These are phyloP conservation scores for Moesziomyces sp. DNA, from an alignment of 1,284 basidiomycete species.

Conservation along the genomic window DNA sequence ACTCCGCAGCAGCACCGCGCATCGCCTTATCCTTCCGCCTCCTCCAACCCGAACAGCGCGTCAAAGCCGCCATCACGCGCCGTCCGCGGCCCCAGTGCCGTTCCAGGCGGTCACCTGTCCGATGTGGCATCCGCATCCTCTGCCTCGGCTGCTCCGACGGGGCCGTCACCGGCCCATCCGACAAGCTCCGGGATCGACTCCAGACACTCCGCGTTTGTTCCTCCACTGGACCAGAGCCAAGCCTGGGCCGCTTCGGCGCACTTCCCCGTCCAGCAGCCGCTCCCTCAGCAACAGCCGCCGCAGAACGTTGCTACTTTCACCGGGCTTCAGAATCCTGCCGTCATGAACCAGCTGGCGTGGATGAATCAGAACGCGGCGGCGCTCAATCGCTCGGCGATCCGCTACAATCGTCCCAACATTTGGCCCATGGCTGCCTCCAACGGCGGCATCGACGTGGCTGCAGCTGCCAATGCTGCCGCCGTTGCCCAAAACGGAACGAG, in stretches of 20 bases:
- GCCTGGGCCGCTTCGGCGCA: conserved; percentile 24
- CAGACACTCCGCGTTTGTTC: background rate
- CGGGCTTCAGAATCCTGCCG: conserved; percentile 20
- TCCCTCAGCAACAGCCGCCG: conserved; percentile 16
- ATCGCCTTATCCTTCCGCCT: conserved; percentile 17
- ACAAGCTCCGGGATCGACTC: background rate
- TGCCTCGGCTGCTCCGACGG: conserved; percentile 7
- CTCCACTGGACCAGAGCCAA: conserved; percentile 23
- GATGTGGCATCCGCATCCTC: conserved; percentile 1
- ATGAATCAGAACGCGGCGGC: conserved; percentile 21
- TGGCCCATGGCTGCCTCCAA: conserved; percentile 26
- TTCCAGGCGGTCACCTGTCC: conserved; percentile 4
- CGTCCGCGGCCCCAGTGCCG: conserved; percentile 14
- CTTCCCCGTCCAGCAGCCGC: conserved; percentile 28
- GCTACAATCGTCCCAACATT: conserved; percentile 42
- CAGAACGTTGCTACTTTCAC: conserved; percentile 8
- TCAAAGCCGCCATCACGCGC: conserved; percentile 9
- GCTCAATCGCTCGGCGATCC: conserved; percentile 22
- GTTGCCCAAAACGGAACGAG: conserved; percentile 3
- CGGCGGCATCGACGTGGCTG: background rate
- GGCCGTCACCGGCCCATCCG: background rate
- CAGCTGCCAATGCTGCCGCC: conserved; percentile 1
- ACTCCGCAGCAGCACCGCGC: conserved; percentile 6
- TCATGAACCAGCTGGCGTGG: conserved; percentile 33
- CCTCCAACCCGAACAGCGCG: conserved; percentile 8